Evolutionary conservation across 2,329 filamentous ascomycete genomes (phyloP).

Genomic region (Botrytis pseudocinerea): DNA sequence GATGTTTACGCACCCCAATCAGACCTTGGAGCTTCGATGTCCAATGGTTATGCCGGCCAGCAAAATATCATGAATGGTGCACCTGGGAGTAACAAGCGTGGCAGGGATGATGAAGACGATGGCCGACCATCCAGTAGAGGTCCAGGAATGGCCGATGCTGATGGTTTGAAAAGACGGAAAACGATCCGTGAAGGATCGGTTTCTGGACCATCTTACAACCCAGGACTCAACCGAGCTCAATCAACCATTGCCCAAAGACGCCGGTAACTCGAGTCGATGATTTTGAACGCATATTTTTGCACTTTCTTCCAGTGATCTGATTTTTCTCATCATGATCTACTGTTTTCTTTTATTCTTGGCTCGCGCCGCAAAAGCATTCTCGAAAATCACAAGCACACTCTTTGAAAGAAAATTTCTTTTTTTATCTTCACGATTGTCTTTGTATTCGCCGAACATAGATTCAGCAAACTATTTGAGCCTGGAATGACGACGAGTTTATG

Average conservation of each 20-base stretch:
- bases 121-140: constrained; percentile 61
- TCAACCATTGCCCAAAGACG: constrained; percentile 47
- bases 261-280: constrained; percentile 31
- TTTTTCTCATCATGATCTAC: constrained; percentile 21
- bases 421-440: constrained; percentile 39
- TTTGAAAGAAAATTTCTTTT: constrained; percentile 36
- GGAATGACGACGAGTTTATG: constrained; percentile 46
- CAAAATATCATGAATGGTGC: constrained; percentile 67
- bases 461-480: constrained; percentile 43
- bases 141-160: constrained; percentile 51
- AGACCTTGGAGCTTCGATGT: constrained; percentile 57
- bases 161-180: constrained; percentile 75
- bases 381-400: constrained; percentile 38
- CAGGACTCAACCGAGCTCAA: constrained; percentile 49
- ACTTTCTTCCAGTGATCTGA: constrained; percentile 33
- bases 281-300: constrained; percentile 30
- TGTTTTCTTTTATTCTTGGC: constrained; percentile 29
- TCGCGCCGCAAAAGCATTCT: constrained; percentile 37
- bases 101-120: constrained; percentile 49
- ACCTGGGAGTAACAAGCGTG: constrained; percentile 45
- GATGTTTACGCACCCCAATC: constrained; percentile 71
- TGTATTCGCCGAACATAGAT: constrained; percentile 45
- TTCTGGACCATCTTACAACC: constrained; percentile 53
- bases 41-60: constrained; percentile 65
- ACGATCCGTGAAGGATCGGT: constrained; percentile 65